phyloP scores from a whole-genome alignment of 169 alveolate genomes.

The Amoebophrya sp. region DNA sequence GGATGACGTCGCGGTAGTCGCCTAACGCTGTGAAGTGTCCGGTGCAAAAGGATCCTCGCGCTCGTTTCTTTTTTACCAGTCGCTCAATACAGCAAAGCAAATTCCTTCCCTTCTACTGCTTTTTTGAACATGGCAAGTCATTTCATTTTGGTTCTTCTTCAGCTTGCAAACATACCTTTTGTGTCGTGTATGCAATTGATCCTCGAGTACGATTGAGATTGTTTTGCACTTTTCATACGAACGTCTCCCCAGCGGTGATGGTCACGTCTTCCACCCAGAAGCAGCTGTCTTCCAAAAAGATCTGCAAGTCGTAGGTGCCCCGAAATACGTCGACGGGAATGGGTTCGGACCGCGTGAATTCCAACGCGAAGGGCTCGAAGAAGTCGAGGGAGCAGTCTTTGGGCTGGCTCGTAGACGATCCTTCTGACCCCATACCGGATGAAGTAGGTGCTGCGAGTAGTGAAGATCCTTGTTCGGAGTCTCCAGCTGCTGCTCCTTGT shows the following conservation, averaged over 20 bases:
- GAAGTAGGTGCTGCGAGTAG: background rate
- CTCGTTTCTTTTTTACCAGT: too few relatives aligned
- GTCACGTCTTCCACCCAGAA: background rate
- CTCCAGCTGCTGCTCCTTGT: background rate
- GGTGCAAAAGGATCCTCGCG: too few relatives aligned
- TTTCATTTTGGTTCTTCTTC: too few relatives aligned
- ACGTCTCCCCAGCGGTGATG: background rate
- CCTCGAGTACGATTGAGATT: too few relatives aligned
- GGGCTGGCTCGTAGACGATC: background rate
- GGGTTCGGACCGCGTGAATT: background rate
- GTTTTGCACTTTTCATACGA: too few relatives aligned
- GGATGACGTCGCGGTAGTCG: conserved; percentile 23
- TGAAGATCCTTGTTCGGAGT: background rate
- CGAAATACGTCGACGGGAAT: background rate
- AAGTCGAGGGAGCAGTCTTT: background rate
- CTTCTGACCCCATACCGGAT: background rate
- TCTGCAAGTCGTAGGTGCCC: background rate
- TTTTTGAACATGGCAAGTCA: too few relatives aligned
- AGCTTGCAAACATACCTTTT: too few relatives aligned
- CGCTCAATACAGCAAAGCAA: too few relatives aligned
- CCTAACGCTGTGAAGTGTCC: too few relatives aligned
- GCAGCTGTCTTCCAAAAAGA: background rate
- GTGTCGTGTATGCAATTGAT: too few relatives aligned
- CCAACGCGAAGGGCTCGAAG: background rate
- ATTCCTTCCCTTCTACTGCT: too few relatives aligned